A percentile compares a stretch with the other conserved stretches of the same genome.
Evolutionary conservation across 1,139 yeast genomes (phyloP).

Genomic region (Geotrichum restrictum): DNA sequence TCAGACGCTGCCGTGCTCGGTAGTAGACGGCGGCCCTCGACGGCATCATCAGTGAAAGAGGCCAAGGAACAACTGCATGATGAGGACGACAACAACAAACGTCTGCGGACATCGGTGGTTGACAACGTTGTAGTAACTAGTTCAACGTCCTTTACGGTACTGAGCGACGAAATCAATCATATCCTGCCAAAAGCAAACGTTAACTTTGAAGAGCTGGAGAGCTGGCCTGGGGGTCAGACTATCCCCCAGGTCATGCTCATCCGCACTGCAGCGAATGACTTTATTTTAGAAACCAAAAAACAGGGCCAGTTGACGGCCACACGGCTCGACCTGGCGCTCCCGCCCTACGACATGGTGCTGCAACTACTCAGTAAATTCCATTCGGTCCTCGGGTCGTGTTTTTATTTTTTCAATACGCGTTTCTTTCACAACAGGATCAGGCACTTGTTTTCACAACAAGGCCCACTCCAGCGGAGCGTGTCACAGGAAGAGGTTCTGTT

Average conservation of each 20-base stretch:
- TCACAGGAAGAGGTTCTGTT: constrained; percentile 4
- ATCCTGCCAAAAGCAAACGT: constrained; percentile 7
- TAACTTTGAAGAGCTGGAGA: neutral
- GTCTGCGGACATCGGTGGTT: too few relatives aligned
- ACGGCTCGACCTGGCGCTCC: constrained; percentile 48
- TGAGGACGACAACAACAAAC: too few relatives aligned
- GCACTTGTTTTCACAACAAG: constrained; percentile 32
- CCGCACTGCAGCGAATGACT: neutral
- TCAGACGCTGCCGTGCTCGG: neutral
- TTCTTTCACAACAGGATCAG: constrained; percentile 23
- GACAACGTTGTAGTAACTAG: neutral
- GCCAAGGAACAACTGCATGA: too few relatives aligned
- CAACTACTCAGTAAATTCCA: constrained; percentile 72
- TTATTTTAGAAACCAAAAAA: neutral
- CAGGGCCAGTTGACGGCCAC: neutral
- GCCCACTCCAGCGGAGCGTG: neutral
- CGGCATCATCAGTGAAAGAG: neutral
- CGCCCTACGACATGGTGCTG: constrained; percentile 74
- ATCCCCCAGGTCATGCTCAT: neutral
- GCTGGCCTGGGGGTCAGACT: neutral
- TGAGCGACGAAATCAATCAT: constrained; percentile 9
- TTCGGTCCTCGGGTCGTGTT: constrained; percentile 78
- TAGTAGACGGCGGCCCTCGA: neutral
- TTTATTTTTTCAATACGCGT: constrained; percentile 82
- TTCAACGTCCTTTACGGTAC: neutral